These are phyloP conservation scores for Ottelia alismoides DNA, from an alignment of 106 monocot genomes.

Conservation along the genomic window DNA sequence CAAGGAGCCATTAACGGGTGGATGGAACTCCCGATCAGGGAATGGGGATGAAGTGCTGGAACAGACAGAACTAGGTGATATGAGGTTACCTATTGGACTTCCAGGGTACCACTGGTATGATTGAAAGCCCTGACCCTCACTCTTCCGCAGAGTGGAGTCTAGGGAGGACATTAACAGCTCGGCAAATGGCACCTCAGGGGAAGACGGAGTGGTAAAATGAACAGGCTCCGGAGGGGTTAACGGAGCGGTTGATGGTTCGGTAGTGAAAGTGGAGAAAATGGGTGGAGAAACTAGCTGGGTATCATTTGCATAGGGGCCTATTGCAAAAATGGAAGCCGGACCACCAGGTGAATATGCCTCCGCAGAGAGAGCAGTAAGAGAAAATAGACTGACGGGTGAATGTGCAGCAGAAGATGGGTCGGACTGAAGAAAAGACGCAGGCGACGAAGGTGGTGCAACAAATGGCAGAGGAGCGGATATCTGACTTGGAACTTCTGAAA, in stretches of 20 bases:
- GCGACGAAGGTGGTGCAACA: conserved; percentile 84
- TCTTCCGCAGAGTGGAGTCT: conserved; percentile 22
- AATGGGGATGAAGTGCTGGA: conserved; percentile 78
- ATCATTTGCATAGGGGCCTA: conserved; percentile 91
- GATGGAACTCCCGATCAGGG: conserved; percentile 37
- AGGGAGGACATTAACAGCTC: conserved; percentile 46
- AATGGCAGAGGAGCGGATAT: conserved; percentile 40
- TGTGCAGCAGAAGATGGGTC: conserved; percentile 48
- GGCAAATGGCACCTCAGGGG: conserved; percentile 95
- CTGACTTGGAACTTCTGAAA: conserved; percentile 20
- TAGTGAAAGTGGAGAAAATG: conserved; percentile 84
- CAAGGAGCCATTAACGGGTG: conserved; percentile 9
- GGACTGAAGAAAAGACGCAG: conserved; percentile 75
- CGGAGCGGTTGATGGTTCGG: conserved; percentile 86
- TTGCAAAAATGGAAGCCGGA: conserved; percentile 56
- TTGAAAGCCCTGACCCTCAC: conserved; percentile 31
- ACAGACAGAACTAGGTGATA: conserved; percentile 68
- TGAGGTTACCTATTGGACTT: conserved; percentile 71
- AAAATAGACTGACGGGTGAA: conserved; percentile 44
- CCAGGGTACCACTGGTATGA: conserved; percentile 58
- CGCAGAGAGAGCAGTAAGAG: conserved; percentile 34
- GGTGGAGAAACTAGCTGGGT: conserved; percentile 92
- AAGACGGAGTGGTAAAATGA: conserved; percentile 76
- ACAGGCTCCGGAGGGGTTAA: conserved; percentile 82
- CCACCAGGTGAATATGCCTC: conserved; percentile 41